Evolutionary conservation across 768 basidiomycete species (phyloP).

Genomic region (Termitomyces sp.): DNA sequence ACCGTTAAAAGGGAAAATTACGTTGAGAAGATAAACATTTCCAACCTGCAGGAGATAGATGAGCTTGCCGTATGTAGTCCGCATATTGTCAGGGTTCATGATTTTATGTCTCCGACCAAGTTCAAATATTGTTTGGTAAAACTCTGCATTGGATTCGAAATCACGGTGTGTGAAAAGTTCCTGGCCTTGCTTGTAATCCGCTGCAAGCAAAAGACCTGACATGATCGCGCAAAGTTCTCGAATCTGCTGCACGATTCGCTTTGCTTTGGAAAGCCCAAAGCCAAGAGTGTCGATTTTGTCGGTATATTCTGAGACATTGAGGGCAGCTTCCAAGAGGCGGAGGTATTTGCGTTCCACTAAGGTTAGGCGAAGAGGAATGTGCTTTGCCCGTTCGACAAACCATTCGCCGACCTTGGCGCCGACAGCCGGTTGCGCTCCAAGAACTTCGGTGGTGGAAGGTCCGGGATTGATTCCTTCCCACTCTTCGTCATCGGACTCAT

Average conservation of each 20-base stretch:
- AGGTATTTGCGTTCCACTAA: slow-evolving; percentile 77
- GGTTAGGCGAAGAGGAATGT: slow-evolving; percentile 74
- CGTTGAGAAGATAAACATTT: neutral
- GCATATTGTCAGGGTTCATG: slow-evolving; percentile 91
- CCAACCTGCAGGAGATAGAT: slow-evolving; percentile 77
- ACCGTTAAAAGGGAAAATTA: slow-evolving; percentile 4
- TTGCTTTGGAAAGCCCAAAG: slow-evolving; percentile 76
- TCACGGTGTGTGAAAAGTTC: slow-evolving; percentile 79
- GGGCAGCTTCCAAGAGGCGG: slow-evolving; percentile 78
- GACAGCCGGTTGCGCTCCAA: slow-evolving; percentile 52
- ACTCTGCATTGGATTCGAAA: slow-evolving; percentile 73
- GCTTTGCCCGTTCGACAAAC: slow-evolving; percentile 79
- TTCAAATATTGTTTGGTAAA: slow-evolving; percentile 78
- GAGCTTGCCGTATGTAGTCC: slow-evolving; percentile 82
- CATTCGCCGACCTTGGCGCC: slow-evolving; percentile 71
- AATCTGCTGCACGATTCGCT: slow-evolving; percentile 82
- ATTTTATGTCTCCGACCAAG: slow-evolving; percentile 83
- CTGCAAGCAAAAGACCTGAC: slow-evolving; percentile 74
- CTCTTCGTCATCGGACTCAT: slow-evolving; percentile 35
- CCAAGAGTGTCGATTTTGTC: slow-evolving; percentile 85
- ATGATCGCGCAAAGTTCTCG: slow-evolving; percentile 84
- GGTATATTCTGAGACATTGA: slow-evolving; percentile 83
- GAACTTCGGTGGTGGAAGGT: slow-evolving; percentile 27
- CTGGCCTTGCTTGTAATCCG: slow-evolving; percentile 87
- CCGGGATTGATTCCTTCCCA: slow-evolving; percentile 33